Base-by-base conservation (phyloP, 2,329 filamentous ascomycete species). In the Aspergillus intermedius region DNA sequence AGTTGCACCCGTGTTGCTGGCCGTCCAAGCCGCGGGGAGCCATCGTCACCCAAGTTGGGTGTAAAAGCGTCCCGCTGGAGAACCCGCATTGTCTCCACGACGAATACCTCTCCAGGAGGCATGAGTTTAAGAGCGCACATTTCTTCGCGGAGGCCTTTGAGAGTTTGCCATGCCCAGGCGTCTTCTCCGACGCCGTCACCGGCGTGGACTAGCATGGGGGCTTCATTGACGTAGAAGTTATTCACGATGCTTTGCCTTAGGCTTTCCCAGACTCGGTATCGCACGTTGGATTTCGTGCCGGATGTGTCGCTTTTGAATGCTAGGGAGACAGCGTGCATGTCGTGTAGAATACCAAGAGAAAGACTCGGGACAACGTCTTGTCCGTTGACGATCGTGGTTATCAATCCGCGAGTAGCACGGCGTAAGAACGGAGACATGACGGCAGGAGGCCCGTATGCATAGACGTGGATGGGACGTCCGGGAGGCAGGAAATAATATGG, bases 21-120 rank as follows among this genome's bases (percentile, higher is more conserved):
- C 44, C 78, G 73, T 0, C 83, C 83, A n/a, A 86, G 63, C 8
- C 65, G 59, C 2, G 69, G 63, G 54, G 67, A 67, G 21, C 75
- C 71, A 46, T 76, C 76, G 39, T 72, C 55, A 17, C 47, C 52
- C 21, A 71, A 21, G 60, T 70, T 50, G 58, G 65, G 51, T 34
- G 67, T 59, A 77, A 87, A 86, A 0, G 84, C 82, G 59, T 87
- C 81, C 10, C 85, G 72, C 54, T 86, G 77, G 51, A 89, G 69
- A 3, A 87, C 85, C 7, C 77, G 75, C 61, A 81, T 82, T 21
- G 77, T 84, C 67, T 88, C 85, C 2, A 90, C 76, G 2, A 82
- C 73, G 59, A 90, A 89, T 0, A 90, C 83, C 62, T 91, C 86
- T 1, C 87, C 87, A 0, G 87, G 87, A 1, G 87, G 87, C 42